Evolutionary conservation across 345 rosid species (phyloP), one percentile per base, ranked within the genome.

Genomic region (Pistacia vera): DNA sequence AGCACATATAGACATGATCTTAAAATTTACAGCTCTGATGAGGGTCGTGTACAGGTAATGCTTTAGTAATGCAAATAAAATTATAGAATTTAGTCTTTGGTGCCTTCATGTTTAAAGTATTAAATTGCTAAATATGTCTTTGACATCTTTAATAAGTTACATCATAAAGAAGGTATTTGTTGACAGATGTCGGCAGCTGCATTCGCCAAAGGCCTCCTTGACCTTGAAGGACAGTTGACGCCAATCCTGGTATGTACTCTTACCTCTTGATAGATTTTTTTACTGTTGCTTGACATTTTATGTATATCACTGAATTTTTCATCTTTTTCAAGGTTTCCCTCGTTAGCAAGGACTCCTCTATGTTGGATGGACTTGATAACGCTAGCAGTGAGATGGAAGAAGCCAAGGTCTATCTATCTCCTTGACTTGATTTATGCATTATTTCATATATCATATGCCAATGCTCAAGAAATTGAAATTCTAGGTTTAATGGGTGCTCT

Each of bases 141-240:
- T 71, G 64, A 60, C 52, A 56, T 44, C 46, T 60, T 72, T 38
- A 70, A 63, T 75, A 36, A 30, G 22, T 68, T 68, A 35, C 49
- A 30, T 60, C 36, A 70, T 68, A 64, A 10, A 68, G 25, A 69
- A 54, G 33, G 65, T 57, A 65, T 82, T 18, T 80, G 35, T 72
- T 82, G 83, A 70, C 89, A 96, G 99, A 97, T 97, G 99, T 97
- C 99, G 76, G 98, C 98, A 63, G 99, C 99, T 77, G 99, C 98
- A 73, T 97, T 97, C 88, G 99, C 99, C 55, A 97, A 97, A 90
- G 99, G 99, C 79, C 91, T 97, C 77, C 98, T 97, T 86, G 99
- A 97, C 80, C 85, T 97, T 75, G 99, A 97, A 89, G 99, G 99
- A 80, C 99, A 86, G 77, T 87, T 97, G 62, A 97, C 99, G 51